These are phyloP conservation scores for Copromyces sp. DNA, from an alignment of 495 filamentous ascomycete species.

Conservation along the genomic window DNA sequence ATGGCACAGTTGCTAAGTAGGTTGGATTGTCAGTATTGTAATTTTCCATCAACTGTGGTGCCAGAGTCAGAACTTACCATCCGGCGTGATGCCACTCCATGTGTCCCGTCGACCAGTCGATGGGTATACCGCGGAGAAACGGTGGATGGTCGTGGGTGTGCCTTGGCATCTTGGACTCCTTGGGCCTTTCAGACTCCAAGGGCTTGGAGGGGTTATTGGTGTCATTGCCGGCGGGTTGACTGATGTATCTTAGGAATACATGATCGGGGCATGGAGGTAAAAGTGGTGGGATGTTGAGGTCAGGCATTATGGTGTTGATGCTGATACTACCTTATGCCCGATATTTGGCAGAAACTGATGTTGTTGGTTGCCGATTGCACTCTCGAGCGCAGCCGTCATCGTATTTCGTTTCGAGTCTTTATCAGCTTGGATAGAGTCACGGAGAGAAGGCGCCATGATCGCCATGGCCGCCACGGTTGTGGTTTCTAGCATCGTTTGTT, in stretches of 20 bases:
- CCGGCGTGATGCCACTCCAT: not conserved
- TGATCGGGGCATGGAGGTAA: not conserved
- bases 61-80: not conserved
- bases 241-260: not conserved
- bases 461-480: not conserved
- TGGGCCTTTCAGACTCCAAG: no score
- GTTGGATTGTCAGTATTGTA: not conserved
- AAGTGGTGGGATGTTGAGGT: not conserved
- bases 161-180: not conserved
- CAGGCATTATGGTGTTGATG: not conserved
- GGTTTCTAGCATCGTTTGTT: not conserved
- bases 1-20: not conserved
- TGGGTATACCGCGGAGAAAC: not conserved
- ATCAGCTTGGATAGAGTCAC: not conserved
- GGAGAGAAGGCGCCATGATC: not conserved
- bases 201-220: not conserved
- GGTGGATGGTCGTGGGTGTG: not conserved
- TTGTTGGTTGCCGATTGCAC: not conserved
- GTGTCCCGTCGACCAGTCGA: not conserved
- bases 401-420: not conserved
- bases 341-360: not conserved
- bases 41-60: not conserved
- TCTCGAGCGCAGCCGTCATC: not conserved
- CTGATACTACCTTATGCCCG: no score
- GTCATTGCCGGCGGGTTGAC: not conserved